Conservation (phyloP, 1,139 yeast genomes). For the Waltiozyma solani region DNA sequence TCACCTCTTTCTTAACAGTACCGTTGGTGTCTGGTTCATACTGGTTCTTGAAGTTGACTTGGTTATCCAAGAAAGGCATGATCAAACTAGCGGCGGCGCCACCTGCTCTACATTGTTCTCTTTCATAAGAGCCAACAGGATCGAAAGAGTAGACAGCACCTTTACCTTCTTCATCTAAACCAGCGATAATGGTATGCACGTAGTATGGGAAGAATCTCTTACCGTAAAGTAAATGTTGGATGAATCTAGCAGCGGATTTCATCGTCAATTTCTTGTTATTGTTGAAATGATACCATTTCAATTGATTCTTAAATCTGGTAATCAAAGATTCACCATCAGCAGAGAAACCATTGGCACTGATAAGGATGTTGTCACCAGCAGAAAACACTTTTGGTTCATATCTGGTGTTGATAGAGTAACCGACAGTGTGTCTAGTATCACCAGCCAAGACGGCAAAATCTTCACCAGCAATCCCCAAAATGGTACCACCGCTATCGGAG, state of each 20-base stretch:
- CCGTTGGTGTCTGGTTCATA: slow-evolving; percentile 71
- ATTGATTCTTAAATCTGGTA: slow-evolving; percentile 62
- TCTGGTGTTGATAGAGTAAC: slow-evolving; percentile 88
- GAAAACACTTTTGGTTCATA: slow-evolving; percentile 85
- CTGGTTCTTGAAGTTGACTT: slow-evolving; percentile 92
- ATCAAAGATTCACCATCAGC: slow-evolving; percentile 90
- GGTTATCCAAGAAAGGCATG: slow-evolving; percentile 96
- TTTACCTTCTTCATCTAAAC: slow-evolving; percentile 86
- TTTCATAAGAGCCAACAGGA: slow-evolving; percentile 96
- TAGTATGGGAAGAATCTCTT: slow-evolving; percentile 96
- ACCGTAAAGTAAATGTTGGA: slow-evolving; percentile 84
- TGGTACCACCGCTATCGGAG: slow-evolving; percentile 95
- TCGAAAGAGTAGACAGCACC: slow-evolving; percentile 96
- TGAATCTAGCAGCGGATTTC: slow-evolving; percentile 77
- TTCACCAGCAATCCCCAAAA: slow-evolving; percentile 93
- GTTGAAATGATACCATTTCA: slow-evolving; percentile 92
- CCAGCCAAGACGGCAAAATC: slow-evolving; percentile 97
- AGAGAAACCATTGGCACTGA: slow-evolving; percentile 93
- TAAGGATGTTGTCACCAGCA: slow-evolving; percentile 79
- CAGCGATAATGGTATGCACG: slow-evolving; percentile 90
- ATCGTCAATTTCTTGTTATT: slow-evolving; percentile 66
- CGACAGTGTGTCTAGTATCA: slow-evolving; percentile 93
- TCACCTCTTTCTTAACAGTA: slow-evolving; percentile 45
- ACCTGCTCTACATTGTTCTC: slow-evolving; percentile 96
- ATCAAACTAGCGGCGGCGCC: slow-evolving; percentile 95